These are phyloP conservation scores for Penicillium odoratum DNA, from an alignment of 495 filamentous ascomycete species.

Conservation along the genomic window DNA sequence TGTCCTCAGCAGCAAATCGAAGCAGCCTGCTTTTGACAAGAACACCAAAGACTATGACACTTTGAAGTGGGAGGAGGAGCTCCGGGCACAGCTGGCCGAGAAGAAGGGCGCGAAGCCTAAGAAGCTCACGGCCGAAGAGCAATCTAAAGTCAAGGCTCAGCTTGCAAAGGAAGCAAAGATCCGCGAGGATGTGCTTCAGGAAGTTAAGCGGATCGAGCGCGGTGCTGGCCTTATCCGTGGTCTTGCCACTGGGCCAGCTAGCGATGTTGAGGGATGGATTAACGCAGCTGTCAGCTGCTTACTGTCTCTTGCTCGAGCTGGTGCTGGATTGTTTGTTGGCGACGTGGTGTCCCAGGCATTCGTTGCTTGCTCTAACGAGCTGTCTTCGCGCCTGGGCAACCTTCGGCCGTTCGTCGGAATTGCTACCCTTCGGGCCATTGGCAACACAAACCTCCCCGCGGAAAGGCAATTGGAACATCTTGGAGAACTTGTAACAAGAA, in stretches of 20 bases:
- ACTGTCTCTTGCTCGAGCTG: slow-evolving; percentile 69
- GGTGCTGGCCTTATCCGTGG: slow-evolving; percentile 82
- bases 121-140: slow-evolving; percentile 87
- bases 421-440: slow-evolving; percentile 77
- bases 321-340: slow-evolving; percentile 77
- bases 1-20: slow-evolving; percentile 76
- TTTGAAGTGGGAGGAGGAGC: slow-evolving; percentile 93
- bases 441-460: slow-evolving; percentile 66
- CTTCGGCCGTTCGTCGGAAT: slow-evolving; percentile 81
- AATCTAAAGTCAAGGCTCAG: slow-evolving; percentile 86
- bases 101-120: slow-evolving; percentile 89
- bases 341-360: slow-evolving; percentile 77
- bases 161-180: slow-evolving; percentile 82
- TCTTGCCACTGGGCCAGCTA: slow-evolving; percentile 81
- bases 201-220: slow-evolving; percentile 68
- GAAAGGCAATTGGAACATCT: slow-evolving; percentile 76
- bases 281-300: slow-evolving; percentile 70
- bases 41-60: slow-evolving; percentile 92
- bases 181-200: slow-evolving; percentile 62
- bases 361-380: slow-evolving; percentile 69
- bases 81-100: slow-evolving; percentile 80
- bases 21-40: slow-evolving; percentile 67
- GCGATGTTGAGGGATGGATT: slow-evolving; percentile 83
- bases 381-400: slow-evolving; percentile 72
- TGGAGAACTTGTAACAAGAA: slow-evolving; percentile 81